Evolutionary conservation across 345 rosid genomes (phyloP), one percentile per base, ranked within the genome.

Genomic region (Rhizophora mangle): DNA sequence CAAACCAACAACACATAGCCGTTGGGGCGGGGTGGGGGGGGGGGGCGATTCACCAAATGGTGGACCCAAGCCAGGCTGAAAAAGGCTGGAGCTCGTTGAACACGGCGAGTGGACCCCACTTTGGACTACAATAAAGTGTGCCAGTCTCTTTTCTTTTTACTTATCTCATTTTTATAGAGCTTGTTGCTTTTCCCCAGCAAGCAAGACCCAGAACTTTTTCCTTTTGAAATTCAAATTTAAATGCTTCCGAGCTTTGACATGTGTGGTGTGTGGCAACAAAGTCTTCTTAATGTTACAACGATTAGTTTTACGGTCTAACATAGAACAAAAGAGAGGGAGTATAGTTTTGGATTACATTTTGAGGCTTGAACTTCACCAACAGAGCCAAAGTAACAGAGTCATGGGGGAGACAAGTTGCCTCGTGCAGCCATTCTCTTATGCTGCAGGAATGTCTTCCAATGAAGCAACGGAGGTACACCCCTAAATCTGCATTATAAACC

Each of bases 401-500:
- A 76, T 77, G 80, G 80, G 76, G 58, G 76, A 72, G 59, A 62
- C 72, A 32, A 72, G 73, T 47, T 77, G 76, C 68, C 76, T 67
- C 69, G 68, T 77, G 73, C 80, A 72, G 22, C 80, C 76, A 19
- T 77, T 77, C 69, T 77, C 80, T 34, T 77, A 72, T 58, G 63
- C 68, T 57, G 80, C 80, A 8, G 80, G 76, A 66, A 56, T 72
- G 56, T 62, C 80, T 26, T 24, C 60, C 60, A 77, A 36, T 68
- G 69, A 77, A 6, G 51, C 80, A 72, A 67, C 68, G 5, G 61
- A 76, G 80, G 76, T 70, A 62, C 51, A 68, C 55, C 65, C 51
- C 30, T 66, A 15, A 32, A 61, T 32, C 37, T 56, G 34, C 51
- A 4, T 57, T 22, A 5, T 34, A 22, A 20, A 10, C 30, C 55